Evolutionary conservation across 164 flowering plant species (phyloP).

Genomic region (Piper longum): DNA sequence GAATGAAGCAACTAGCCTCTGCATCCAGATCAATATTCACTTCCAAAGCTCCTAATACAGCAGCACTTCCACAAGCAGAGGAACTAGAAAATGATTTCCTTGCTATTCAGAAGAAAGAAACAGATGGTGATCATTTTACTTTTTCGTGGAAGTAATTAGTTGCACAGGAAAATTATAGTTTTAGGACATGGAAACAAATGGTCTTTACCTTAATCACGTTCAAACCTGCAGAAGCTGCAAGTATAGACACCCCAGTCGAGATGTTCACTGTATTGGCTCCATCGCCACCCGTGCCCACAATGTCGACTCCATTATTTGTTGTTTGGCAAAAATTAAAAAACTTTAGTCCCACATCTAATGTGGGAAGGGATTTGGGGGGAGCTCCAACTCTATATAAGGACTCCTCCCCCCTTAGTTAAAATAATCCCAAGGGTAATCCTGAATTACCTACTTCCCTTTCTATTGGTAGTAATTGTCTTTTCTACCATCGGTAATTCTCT

Average conservation of each 20-base stretch:
- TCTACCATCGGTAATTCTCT: too few relatives aligned
- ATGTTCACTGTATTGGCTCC: conserved; percentile 96
- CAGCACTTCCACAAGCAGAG: conserved; percentile 98
- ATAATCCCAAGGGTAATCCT: too few relatives aligned
- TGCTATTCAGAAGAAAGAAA: too few relatives aligned
- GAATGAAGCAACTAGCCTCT: conserved; percentile 37
- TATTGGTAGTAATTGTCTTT: too few relatives aligned
- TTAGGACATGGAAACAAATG: neutral
- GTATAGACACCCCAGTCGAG: conserved; percentile 87
- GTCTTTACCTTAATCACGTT: conserved; percentile 76
- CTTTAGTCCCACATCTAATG: too few relatives aligned
- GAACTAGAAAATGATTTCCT: conserved; percentile 90
- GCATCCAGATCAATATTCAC: conserved; percentile 67
- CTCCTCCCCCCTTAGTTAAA: too few relatives aligned
- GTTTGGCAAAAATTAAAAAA: too few relatives aligned
- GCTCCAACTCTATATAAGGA: too few relatives aligned
- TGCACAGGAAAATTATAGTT: neutral
- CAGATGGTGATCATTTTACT: neutral
- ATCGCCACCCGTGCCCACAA: conserved; percentile 99
- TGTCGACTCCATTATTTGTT: conserved; percentile 68
- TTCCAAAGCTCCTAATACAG: conserved; percentile 76
- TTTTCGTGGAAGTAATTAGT: neutral
- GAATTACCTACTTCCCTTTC: too few relatives aligned
- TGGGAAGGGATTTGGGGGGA: too few relatives aligned
- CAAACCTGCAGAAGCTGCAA: conserved; percentile 90